These are phyloP conservation scores for Dendrothele bispora DNA, from an alignment of 768 basidiomycete species.

Conservation along the genomic window DNA sequence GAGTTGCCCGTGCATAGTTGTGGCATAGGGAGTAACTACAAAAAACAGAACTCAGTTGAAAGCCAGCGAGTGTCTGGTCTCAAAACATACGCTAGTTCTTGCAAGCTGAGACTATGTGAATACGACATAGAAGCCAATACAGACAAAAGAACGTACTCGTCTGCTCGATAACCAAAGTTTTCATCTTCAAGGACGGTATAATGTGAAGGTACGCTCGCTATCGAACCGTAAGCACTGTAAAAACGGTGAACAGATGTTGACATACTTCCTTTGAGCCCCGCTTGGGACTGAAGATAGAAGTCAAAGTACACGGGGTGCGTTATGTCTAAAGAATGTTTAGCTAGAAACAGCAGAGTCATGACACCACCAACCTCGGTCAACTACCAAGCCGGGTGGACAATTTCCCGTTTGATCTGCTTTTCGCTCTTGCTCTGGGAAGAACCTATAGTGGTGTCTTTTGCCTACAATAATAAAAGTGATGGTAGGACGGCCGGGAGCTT, in stretches of 20 bases:
- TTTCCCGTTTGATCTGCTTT: slow-evolving; percentile 56
- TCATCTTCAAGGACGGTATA: slow-evolving; percentile 52
- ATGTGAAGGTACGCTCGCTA: slow-evolving; percentile 58
- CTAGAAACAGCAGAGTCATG: slow-evolving; percentile 12
- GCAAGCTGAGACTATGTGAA: slow-evolving; percentile 31
- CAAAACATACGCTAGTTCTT: slow-evolving; percentile 50
- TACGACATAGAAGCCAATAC: background rate
- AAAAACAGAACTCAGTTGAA: background rate
- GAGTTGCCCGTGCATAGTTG: slow-evolving; percentile 50
- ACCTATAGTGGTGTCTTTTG: slow-evolving; percentile 50
- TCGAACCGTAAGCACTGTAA: background rate
- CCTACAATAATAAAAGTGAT: slow-evolving; percentile 63
- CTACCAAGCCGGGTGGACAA: slow-evolving; percentile 62
- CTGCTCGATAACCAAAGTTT: slow-evolving; percentile 11
- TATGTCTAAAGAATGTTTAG: slow-evolving; percentile 44
- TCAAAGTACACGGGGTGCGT: slow-evolving; percentile 57
- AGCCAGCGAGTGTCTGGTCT: background rate
- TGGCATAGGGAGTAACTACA: slow-evolving; percentile 53
- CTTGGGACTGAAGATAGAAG: slow-evolving; percentile 62
- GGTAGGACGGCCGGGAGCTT: slow-evolving; percentile 36
- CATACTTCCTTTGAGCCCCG: slow-evolving; percentile 51
- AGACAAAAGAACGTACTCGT: slow-evolving; percentile 19
- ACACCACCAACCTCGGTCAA: slow-evolving; percentile 37
- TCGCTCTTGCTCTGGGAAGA: slow-evolving; percentile 46
- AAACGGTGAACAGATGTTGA: slow-evolving; percentile 1